These are phyloP conservation scores for Rhizopogon vulgaris DNA, from an alignment of 768 basidiomycete genomes.

Conservation along the genomic window DNA sequence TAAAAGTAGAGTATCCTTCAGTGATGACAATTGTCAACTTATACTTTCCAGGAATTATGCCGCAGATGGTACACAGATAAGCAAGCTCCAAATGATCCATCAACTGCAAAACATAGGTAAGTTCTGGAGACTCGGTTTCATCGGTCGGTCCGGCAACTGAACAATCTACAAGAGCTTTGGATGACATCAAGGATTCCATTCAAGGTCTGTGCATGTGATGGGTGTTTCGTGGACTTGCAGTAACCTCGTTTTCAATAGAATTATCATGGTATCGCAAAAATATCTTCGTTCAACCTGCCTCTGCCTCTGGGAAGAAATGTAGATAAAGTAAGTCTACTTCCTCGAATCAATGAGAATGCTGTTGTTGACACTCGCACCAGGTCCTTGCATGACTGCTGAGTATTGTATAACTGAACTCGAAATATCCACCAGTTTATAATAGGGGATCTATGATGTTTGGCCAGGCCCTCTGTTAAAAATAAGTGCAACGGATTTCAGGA, in stretches of 20 bases:
- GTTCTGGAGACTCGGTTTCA: slow-evolving; percentile 4
- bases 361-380: background rate
- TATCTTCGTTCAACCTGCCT: slow-evolving; percentile 40
- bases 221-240: slow-evolving; percentile 1
- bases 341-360: background rate
- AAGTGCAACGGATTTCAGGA: too few relatives aligned
- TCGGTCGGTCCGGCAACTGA: background rate
- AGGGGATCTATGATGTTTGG: too few relatives aligned
- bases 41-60: slow-evolving; percentile 51
- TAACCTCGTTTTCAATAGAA: slow-evolving; percentile 36
- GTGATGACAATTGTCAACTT: background rate
- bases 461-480: too few relatives aligned
- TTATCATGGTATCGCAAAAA: slow-evolving; percentile 74
- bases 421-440: too few relatives aligned
- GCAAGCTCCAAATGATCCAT: slow-evolving; percentile 14
- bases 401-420: too few relatives aligned
- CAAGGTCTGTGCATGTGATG: slow-evolving; percentile 37
- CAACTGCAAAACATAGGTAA: slow-evolving; percentile 55
- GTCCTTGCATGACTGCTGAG: too few relatives aligned
- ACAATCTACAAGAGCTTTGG: slow-evolving; percentile 54
- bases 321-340: background rate
- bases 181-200: slow-evolving; percentile 77
- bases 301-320: background rate
- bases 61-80: slow-evolving; percentile 62
- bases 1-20: slow-evolving; percentile 46